A percentile compares a stretch with the other conserved stretches of the same genome.
Evolutionary conservation across 495 filamentous ascomycete genomes (phyloP).

Genomic region (Xylaria sp.): DNA sequence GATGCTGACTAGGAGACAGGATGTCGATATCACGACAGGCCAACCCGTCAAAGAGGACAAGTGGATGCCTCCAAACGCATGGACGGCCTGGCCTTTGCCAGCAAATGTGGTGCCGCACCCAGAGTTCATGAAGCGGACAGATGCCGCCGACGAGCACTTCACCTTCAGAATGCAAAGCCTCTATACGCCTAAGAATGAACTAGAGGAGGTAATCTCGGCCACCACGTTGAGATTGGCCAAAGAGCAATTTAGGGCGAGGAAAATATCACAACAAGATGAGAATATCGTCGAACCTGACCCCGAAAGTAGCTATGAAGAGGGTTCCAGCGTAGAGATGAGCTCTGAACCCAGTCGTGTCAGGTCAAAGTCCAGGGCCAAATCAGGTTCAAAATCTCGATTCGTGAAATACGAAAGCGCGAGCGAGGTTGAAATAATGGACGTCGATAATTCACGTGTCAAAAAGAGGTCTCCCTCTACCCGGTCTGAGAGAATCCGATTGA

Average conservation of each 20-base stretch:
- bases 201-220: conserved; percentile 73
- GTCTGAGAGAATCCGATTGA: conserved; percentile 21
- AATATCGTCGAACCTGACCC: not conserved
- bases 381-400: conserved; percentile 7
- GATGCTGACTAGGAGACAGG: conserved; percentile 29
- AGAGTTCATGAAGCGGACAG: conserved; percentile 41
- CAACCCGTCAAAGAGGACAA: conserved; percentile 31
- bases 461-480: conserved; percentile 20
- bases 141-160: conserved; percentile 54
- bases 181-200: conserved; percentile 58
- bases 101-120: conserved; percentile 65
- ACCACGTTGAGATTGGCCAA: conserved; percentile 68
- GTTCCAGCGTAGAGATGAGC: not conserved
- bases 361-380: conserved; percentile 18
- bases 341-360: not conserved
- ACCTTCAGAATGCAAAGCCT: conserved; percentile 53
- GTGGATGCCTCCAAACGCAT: conserved; percentile 60
- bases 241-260: conserved; percentile 58
- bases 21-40: conserved; percentile 32
- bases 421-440: conserved; percentile 34
- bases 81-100: conserved; percentile 82
- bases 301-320: not conserved
- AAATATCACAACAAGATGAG: conserved; percentile 15
- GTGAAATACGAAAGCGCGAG: conserved; percentile 30
- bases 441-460: conserved; percentile 24